Conservation (phyloP, 768 basidiomycete species). For the Psilocybe tampanensis region DNA sequence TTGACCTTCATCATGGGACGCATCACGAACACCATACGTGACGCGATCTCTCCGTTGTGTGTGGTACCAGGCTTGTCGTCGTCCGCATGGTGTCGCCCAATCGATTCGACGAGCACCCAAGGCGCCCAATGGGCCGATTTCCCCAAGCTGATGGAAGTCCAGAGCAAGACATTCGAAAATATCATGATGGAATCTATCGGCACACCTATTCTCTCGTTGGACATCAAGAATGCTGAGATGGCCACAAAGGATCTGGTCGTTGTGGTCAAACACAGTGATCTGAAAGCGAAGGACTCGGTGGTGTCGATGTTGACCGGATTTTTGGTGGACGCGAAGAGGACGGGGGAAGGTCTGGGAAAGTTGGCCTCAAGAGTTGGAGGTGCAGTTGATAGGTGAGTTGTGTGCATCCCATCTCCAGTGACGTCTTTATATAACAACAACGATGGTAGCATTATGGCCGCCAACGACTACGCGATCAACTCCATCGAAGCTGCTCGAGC, state of each 20-base stretch:
- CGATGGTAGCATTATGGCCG: conserved; percentile 61
- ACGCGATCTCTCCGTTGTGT: conserved; percentile 60
- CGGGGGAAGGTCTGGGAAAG: conserved; percentile 60
- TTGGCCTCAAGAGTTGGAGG: conserved; percentile 71
- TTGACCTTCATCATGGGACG: conserved; percentile 45
- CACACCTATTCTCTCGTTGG: conserved; percentile 59
- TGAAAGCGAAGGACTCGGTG: conserved; percentile 61
- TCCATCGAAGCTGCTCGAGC: conserved; percentile 50
- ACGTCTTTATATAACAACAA: background rate
- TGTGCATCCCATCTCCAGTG: background rate
- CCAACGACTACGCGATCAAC: conserved; percentile 71
- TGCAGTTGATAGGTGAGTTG: conserved; percentile 71
- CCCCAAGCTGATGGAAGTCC: conserved; percentile 58
- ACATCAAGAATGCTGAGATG: conserved; percentile 79
- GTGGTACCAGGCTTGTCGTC: conserved; percentile 59
- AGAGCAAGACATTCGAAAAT: conserved; percentile 64
- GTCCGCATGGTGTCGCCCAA: conserved; percentile 42
- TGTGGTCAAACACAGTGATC: conserved; percentile 62
- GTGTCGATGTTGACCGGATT: conserved; percentile 56
- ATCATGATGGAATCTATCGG: conserved; percentile 61
- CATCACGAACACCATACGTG: conserved; percentile 45
- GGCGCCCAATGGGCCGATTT: conserved; percentile 58
- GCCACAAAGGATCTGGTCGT: conserved; percentile 69
- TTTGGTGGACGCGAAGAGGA: conserved; percentile 59
- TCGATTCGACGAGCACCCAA: conserved; percentile 7